A percentile compares a stretch with the other conserved stretches of the same genome.
These are phyloP conservation scores for Diaporthe destruens DNA, from an alignment of 2,329 filamentous ascomycete genomes.

Conservation along the genomic window DNA sequence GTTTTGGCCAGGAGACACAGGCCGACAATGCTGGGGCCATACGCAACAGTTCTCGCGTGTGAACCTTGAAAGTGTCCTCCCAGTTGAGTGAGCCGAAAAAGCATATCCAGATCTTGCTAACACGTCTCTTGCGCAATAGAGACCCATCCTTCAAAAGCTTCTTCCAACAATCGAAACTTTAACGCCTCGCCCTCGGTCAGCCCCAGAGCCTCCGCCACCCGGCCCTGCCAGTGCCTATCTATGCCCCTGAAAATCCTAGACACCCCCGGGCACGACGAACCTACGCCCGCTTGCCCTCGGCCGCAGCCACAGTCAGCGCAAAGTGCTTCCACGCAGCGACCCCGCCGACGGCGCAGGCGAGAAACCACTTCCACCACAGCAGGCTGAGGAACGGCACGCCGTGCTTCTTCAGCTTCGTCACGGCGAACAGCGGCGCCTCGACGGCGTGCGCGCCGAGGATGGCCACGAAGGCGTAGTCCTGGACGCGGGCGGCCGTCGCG, in stretches of 20 bases:
- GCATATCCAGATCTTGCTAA: neutral
- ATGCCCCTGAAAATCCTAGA: no score
- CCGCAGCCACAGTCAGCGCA: constrained; percentile 25
- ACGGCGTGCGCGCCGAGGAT: neutral
- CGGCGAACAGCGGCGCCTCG: constrained; percentile 38
- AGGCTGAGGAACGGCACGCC: constrained; percentile 35
- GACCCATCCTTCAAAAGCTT: no score
- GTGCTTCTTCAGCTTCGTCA: constrained; percentile 36
- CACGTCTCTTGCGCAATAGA: no score
- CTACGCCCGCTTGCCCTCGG: constrained; percentile 11
- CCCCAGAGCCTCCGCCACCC: neutral
- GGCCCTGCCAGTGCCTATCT: no score
- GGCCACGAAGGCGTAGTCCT: constrained; percentile 10
- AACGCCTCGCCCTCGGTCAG: no score
- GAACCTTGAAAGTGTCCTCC: neutral
- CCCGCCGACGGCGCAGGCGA: neutral
- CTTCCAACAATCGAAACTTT: no score
- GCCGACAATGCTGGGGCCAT: no score
- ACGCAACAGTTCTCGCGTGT: neutral
- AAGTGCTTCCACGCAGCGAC: constrained; percentile 33
- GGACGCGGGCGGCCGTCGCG: constrained; percentile 16
- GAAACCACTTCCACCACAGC: constrained; percentile 38
- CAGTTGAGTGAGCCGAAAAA: neutral
- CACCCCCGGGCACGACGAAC: no score
- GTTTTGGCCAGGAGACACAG: no score